Conservation (phyloP, 2,329 filamentous ascomycete species). For the Colletotrichum camelliae region DNA sequence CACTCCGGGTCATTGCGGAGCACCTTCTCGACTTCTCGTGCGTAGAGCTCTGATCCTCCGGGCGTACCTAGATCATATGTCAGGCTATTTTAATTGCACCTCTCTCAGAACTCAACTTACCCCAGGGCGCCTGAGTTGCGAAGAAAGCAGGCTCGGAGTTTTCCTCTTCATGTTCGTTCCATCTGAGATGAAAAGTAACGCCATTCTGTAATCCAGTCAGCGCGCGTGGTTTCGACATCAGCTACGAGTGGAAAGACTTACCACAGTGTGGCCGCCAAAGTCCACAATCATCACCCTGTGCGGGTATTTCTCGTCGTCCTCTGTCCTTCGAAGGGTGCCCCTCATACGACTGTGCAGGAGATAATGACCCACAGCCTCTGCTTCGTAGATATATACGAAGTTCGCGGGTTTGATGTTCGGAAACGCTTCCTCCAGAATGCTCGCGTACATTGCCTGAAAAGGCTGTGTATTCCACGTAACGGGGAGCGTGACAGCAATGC, state of each 20-base stretch:
- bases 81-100: neutral
- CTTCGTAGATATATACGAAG: neutral
- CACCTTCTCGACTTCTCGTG: neutral
- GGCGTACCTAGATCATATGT: neutral
- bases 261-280: neutral
- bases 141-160: neutral
- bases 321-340: neutral
- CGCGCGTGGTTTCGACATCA: accelerated
- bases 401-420: neutral
- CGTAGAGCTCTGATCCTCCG: neutral
- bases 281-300: accelerated
- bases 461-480: neutral
- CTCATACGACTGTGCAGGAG: neutral
- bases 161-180: neutral
- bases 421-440: neutral
- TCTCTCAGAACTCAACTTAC: neutral
- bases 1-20: neutral
- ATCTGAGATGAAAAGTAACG: neutral
- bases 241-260: accelerated
- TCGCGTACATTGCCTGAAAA: neutral
- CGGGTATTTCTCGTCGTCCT: neutral
- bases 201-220: neutral
- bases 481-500: neutral
- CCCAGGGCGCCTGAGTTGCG: neutral
- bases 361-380: neutral